A percentile compares a stretch with the other conserved stretches of the same genome.
Evolutionary conservation across 106 monocot genomes (phyloP).

Genomic region (Alisma plantagoaquatica): DNA sequence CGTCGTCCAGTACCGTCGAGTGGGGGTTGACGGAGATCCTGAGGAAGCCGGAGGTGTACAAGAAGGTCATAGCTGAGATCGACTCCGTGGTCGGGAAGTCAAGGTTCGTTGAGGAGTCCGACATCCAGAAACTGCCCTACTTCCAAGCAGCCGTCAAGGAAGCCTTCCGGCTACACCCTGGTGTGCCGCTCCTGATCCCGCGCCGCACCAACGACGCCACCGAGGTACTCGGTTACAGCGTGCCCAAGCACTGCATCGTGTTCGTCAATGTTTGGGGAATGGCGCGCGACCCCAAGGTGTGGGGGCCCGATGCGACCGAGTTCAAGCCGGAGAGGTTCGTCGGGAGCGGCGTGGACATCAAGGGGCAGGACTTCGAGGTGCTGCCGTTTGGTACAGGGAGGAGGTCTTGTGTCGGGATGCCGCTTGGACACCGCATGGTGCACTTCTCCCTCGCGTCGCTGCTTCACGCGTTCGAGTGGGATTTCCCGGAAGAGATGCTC

Average conservation of each 20-base stretch:
- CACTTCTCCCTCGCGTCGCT: background rate
- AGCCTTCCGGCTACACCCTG: constrained; percentile 13
- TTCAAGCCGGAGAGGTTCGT: constrained; percentile 8
- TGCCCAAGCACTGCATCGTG: constrained; percentile 1
- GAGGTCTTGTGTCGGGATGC: constrained; percentile 3
- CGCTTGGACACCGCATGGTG: constrained; percentile 4
- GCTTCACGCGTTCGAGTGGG: constrained; percentile 9
- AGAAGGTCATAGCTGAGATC: background rate
- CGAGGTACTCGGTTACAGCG: constrained; percentile 3
- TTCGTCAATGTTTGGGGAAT: constrained; percentile 11
- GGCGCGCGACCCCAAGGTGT: background rate
- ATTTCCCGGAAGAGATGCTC: background rate
- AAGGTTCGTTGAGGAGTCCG: background rate
- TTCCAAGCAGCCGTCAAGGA: constrained; percentile 17
- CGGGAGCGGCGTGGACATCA: background rate
- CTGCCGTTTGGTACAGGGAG: constrained; percentile 5
- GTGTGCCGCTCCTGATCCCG: constrained; percentile 8
- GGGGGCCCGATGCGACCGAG: background rate
- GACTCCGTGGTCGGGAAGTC: constrained; percentile 2
- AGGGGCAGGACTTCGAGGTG: constrained; percentile 5
- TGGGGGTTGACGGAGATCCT: constrained; percentile 5
- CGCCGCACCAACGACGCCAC: background rate
- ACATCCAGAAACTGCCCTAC: constrained; percentile 6
- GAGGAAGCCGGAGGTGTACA: background rate
- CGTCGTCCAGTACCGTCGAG: constrained; percentile 6